These are phyloP conservation scores for Metschnikowia sp. DNA, from an alignment of 805 yeast species.

Conservation along the genomic window DNA sequence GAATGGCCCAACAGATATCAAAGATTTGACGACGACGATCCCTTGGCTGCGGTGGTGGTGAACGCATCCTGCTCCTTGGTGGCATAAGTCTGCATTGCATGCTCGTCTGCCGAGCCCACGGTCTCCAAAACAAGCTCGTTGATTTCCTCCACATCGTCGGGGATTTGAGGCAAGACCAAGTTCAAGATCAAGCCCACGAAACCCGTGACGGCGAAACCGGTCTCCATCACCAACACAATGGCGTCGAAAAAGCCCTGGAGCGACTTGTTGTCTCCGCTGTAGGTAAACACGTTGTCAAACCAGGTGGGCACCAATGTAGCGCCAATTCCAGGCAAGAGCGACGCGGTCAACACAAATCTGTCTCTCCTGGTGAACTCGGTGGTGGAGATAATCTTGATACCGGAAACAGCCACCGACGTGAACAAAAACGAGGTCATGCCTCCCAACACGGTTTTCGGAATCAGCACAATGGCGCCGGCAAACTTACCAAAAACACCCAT, in stretches of 20 bases:
- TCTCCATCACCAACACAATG: slow-evolving; percentile 18
- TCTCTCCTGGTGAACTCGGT: slow-evolving; percentile 22
- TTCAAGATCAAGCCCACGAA: slow-evolving; percentile 17
- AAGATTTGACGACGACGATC: slow-evolving; percentile 9
- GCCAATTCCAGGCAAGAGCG: slow-evolving; percentile 17
- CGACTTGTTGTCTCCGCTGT: slow-evolving; percentile 14
- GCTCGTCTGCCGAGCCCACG: slow-evolving; percentile 18
- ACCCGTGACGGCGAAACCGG: slow-evolving; percentile 19
- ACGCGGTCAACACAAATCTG: slow-evolving; percentile 18
- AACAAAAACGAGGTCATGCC: slow-evolving; percentile 20
- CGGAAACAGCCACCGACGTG: slow-evolving; percentile 19
- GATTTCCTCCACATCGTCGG: slow-evolving; percentile 19
- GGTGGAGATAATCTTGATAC: slow-evolving; percentile 19
- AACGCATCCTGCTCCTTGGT: slow-evolving; percentile 16
- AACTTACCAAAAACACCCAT: slow-evolving; percentile 77
- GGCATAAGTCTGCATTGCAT: slow-evolving; percentile 13
- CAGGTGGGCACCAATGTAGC: slow-evolving; percentile 18
- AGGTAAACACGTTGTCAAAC: slow-evolving; percentile 16
- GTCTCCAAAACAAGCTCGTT: slow-evolving; percentile 20
- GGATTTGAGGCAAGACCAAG: slow-evolving; percentile 17
- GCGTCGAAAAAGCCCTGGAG: slow-evolving; percentile 17
- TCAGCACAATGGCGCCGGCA: slow-evolving; percentile 62
- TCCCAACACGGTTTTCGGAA: slow-evolving; percentile 53
- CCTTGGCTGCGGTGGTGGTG: slow-evolving; percentile 4
- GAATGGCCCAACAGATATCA: not conserved